Percentiles rank a stretch among this genome's conserved stretches.
Conservation (phyloP, 164 flowering plant genomes). For the Dillenia turbinata region DNA sequence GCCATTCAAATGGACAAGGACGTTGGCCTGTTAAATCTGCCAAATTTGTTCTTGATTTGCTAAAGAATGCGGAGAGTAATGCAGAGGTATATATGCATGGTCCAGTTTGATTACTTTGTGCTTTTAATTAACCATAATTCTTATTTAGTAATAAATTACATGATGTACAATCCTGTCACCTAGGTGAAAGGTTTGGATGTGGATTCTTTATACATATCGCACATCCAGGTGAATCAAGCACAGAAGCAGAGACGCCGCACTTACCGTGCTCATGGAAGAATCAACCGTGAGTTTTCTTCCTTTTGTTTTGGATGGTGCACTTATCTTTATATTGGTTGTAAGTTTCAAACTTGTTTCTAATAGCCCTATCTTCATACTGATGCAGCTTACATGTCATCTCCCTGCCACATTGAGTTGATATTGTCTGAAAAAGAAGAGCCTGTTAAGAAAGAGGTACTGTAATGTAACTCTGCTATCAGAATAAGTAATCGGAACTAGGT, state of each 20-base stretch:
- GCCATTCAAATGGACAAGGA: constrained; percentile 94
- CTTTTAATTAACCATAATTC: too few relatives aligned
- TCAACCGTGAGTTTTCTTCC: constrained; percentile 34
- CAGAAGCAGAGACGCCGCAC: constrained; percentile 50
- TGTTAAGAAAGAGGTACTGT: constrained; percentile 39
- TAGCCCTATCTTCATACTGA: too few relatives aligned
- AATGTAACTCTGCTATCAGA: too few relatives aligned
- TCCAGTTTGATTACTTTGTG: too few relatives aligned
- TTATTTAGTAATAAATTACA: not conserved
- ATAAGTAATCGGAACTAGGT: too few relatives aligned
- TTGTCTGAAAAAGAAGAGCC: constrained; percentile 48
- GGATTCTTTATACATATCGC: constrained; percentile 39
- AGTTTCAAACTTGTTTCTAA: too few relatives aligned
- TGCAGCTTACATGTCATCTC: constrained; percentile 48
- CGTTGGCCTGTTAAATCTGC: constrained; percentile 98
- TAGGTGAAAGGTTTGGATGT: constrained; percentile 55
- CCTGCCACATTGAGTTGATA: constrained; percentile 47
- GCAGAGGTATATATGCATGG: constrained; percentile 19
- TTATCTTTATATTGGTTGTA: too few relatives aligned
- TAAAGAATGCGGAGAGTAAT: constrained; percentile 96
- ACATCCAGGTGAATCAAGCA: constrained; percentile 51
- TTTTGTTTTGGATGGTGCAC: too few relatives aligned
- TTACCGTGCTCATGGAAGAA: constrained; percentile 57
- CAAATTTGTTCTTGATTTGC: constrained; percentile 72
- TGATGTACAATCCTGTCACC: not conserved